Conservation (phyloP, 139 green algal genomes). For the Chlorella ohadii region DNA sequence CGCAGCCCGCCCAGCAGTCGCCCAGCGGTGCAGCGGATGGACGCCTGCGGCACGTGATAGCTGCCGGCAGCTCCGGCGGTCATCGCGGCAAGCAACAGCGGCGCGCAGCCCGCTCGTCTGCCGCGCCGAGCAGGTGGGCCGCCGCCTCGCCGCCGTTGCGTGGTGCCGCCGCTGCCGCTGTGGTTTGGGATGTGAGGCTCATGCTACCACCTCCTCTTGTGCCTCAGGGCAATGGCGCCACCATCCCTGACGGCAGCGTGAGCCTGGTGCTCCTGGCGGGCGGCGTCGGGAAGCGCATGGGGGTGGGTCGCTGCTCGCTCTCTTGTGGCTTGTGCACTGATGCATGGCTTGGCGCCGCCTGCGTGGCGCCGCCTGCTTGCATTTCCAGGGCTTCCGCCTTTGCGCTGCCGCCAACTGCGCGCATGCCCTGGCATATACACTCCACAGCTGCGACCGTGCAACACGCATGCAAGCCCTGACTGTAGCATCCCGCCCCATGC, state of each 20-base stretch:
- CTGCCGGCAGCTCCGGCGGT: too few relatives aligned
- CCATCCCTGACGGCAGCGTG: slow-evolving; percentile 55
- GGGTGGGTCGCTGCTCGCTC: slow-evolving; percentile 52
- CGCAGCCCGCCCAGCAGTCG: not conserved
- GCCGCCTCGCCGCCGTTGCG: not conserved
- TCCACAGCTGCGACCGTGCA: too few relatives aligned
- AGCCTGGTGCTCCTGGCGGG: slow-evolving; percentile 92
- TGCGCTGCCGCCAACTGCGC: too few relatives aligned
- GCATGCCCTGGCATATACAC: too few relatives aligned
- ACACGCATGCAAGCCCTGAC: too few relatives aligned
- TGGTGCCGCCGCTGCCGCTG: not conserved
- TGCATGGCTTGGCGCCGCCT: too few relatives aligned
- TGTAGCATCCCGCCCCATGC: too few relatives aligned
- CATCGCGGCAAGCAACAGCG: not conserved
- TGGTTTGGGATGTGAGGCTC: too few relatives aligned
- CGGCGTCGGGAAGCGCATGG: slow-evolving; percentile 96
- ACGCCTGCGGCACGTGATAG: not conserved
- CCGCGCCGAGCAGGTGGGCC: slow-evolving; percentile 10
- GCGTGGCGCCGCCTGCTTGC: too few relatives aligned
- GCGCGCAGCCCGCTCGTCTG: not conserved
- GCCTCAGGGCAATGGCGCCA: not conserved
- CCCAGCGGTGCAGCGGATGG: not conserved
- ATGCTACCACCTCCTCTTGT: not conserved
- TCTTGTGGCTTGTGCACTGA: too few relatives aligned
- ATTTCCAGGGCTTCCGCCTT: too few relatives aligned